Percentiles rank a stretch among this genome's conserved stretches.
Evolutionary conservation across 805 yeast species (phyloP).

Genomic region (Komagataella phaffii): DNA sequence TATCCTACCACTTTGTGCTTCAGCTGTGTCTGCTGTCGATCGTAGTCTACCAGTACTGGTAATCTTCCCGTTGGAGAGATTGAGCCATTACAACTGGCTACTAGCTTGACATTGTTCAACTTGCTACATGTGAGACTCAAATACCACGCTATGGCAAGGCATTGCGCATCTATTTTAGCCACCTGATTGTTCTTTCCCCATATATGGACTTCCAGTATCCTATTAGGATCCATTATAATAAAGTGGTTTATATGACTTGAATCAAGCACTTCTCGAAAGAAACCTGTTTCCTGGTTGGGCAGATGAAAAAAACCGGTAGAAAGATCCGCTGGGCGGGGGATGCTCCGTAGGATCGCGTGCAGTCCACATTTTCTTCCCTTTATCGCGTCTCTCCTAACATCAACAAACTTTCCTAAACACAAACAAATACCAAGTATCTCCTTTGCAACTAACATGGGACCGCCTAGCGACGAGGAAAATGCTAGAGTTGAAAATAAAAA

Average conservation of each 20-base stretch:
- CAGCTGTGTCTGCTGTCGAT: constrained; percentile 4
- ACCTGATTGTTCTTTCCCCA: constrained; percentile 33
- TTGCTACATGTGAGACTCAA: constrained; percentile 13
- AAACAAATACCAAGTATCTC: not conserved
- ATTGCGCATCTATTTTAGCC: constrained; percentile 37
- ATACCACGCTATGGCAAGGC: constrained; percentile 32
- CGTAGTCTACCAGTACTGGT: constrained; percentile 26
- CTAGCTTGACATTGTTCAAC: constrained; percentile 19
- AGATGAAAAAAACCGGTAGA: not conserved
- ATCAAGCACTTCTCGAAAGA: not conserved
- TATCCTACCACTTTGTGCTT: constrained; percentile 24
- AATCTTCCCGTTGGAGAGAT: constrained; percentile 32
- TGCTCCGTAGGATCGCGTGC: not conserved
- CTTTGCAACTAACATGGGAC: not conserved
- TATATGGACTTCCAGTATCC: constrained; percentile 25
- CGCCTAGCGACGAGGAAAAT: not conserved
- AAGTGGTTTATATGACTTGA: not conserved
- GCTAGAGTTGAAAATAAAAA: not conserved
- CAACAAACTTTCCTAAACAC: not conserved
- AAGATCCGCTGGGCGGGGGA: not conserved
- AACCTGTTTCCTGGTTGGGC: not conserved
- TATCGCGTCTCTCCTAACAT: not conserved
- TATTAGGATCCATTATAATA: not conserved
- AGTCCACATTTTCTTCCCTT: not conserved
- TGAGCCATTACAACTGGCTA: constrained; percentile 47